phyloP scores from a whole-genome alignment of 345 rosid species.

The Lepidium didymum region DNA sequence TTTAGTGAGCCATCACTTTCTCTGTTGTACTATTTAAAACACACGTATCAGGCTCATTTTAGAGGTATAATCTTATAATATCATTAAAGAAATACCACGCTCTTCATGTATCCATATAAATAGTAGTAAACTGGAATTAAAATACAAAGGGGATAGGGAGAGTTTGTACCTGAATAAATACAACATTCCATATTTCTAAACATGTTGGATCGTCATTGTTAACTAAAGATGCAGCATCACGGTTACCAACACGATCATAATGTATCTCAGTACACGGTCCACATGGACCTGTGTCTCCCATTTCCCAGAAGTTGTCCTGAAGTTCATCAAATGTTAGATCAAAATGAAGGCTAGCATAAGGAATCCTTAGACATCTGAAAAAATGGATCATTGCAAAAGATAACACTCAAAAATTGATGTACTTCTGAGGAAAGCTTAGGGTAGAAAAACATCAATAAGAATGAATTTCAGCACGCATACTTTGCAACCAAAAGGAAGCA shows the following conservation, averaged over 20 bases:
- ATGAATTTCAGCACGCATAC: constrained; percentile 25
- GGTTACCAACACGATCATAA: constrained; percentile 82
- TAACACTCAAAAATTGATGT: neutral
- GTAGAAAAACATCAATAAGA: neutral
- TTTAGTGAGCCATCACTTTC: constrained; percentile 83
- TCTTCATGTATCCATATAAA: neutral
- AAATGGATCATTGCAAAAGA: neutral
- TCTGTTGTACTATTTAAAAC: constrained; percentile 63
- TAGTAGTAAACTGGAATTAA: constrained; percentile 4
- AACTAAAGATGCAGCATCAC: constrained; percentile 76
- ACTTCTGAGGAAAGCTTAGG: neutral
- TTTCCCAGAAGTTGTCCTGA: constrained; percentile 99
- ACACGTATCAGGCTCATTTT: neutral
- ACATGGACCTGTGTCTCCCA: constrained; percentile 99
- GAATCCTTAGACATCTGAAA: neutral
- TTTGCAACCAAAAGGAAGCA: constrained; percentile 90
- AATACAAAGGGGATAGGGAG: neutral
- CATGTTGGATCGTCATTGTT: constrained; percentile 97
- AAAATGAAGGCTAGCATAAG: neutral
- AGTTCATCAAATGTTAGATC: constrained; percentile 1
- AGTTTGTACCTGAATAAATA: constrained; percentile 78
- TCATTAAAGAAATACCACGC: neutral
- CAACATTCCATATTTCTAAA: constrained; percentile 97
- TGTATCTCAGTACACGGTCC: constrained; percentile 99
- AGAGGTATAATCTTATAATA: neutral